Percentiles rank a stretch among this genome's conserved stretches.
These are phyloP conservation scores for Diaporthe sp. DNA, from an alignment of 2,329 filamentous ascomycete genomes.

Conservation along the genomic window DNA sequence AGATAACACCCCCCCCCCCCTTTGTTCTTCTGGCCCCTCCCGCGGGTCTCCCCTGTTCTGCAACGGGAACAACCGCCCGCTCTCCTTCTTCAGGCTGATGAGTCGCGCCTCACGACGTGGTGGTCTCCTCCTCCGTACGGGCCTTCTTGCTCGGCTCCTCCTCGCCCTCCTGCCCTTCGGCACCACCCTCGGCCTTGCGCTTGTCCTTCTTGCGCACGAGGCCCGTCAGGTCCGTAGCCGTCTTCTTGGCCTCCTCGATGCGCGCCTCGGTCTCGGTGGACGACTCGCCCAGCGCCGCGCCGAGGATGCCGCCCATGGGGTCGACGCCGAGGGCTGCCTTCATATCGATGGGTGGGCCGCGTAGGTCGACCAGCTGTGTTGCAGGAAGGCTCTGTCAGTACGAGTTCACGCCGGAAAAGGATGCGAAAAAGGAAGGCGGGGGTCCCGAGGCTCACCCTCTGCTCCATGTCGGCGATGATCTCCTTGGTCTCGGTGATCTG, in stretches of 20 bases:
- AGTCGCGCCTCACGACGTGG: background rate
- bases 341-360: slow-evolving; percentile 72
- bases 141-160: slow-evolving; percentile 54
- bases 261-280: slow-evolving; percentile 72
- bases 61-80: no score
- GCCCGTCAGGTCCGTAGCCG: slow-evolving; percentile 80
- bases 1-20: background rate
- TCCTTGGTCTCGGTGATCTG: slow-evolving; percentile 82
- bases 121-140: slow-evolving; percentile 48
- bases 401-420: background rate
- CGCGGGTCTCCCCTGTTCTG: background rate
- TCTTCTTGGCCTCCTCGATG: slow-evolving; percentile 80
- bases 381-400: background rate
- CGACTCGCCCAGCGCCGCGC: slow-evolving; percentile 73
- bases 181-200: slow-evolving; percentile 56
- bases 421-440: slow-evolving; percentile 40
- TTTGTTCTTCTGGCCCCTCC: background rate
- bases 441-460: slow-evolving; percentile 67
- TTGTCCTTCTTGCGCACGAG: slow-evolving; percentile 78
- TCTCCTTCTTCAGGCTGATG: no score
- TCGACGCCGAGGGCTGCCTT: slow-evolving; percentile 68
- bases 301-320: slow-evolving; percentile 71
- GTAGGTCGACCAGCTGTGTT: slow-evolving; percentile 75
- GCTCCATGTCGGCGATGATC: slow-evolving; percentile 83
- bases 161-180: slow-evolving; percentile 45